Conservation (phyloP, 2,329 filamentous ascomycete genomes). For the Fusarium ramigenum region DNA sequence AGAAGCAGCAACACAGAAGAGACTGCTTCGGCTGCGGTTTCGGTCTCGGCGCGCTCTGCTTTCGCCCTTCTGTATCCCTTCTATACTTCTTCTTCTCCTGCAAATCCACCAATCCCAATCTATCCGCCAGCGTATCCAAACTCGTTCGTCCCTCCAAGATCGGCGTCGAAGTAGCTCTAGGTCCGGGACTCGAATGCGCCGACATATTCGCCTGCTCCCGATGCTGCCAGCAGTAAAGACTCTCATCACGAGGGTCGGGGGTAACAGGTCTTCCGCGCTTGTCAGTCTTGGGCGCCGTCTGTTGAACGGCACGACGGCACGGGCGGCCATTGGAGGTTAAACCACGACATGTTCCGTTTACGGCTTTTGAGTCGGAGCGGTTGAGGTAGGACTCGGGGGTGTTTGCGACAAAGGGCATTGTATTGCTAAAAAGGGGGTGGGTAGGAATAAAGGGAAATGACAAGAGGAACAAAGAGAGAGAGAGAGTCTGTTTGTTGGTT, state of each 20-base stretch:
- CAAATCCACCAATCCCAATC: constrained; percentile 78
- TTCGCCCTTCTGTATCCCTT: constrained; percentile 41
- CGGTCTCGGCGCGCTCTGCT: constrained; percentile 26
- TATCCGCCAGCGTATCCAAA: constrained; percentile 85
- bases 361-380: constrained; percentile 86
- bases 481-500: background rate
- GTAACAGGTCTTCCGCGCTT: constrained; percentile 37
- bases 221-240: constrained; percentile 94
- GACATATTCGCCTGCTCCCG: constrained; percentile 78
- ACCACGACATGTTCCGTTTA: constrained; percentile 85
- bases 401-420: constrained; percentile 55
- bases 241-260: constrained; percentile 64
- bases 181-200: constrained; percentile 57
- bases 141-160: constrained; percentile 75
- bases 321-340: constrained; percentile 84
- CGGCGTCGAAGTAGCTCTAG: constrained; percentile 55
- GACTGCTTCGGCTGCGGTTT: constrained; percentile 37
- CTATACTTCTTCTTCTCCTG: constrained; percentile 52
- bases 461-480: background rate
- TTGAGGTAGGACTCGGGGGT: constrained; percentile 84
- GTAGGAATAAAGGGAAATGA: background rate
- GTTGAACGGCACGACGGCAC: constrained; percentile 77
- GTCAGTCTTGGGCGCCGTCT: constrained; percentile 33
- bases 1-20: constrained; percentile 62
- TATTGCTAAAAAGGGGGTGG: constrained; percentile 12